Conservation (phyloP, 2,329 filamentous ascomycete genomes). For the Apiospora arundinis region DNA sequence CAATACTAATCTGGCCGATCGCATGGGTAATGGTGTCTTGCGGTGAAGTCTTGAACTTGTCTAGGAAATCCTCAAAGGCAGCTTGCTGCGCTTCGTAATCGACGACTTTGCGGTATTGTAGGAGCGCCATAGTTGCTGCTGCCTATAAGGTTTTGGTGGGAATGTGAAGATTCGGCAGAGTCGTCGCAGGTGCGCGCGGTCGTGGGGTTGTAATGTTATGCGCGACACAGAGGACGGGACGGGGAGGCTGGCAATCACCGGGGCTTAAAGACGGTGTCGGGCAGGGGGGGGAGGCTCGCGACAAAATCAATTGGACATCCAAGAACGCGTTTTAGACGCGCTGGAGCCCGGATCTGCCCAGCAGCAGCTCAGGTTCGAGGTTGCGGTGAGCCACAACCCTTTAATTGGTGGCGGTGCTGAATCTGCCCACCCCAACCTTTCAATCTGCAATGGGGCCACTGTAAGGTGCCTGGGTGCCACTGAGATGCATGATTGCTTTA, state of each 20-base stretch:
- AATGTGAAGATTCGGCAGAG: constrained; percentile 14
- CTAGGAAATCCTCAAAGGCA: constrained; percentile 87
- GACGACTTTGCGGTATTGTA: constrained; percentile 78
- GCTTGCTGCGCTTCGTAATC: constrained; percentile 88
- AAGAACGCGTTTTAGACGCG: constrained; percentile 4
- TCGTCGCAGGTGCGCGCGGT: constrained; percentile 3
- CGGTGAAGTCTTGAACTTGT: constrained; percentile 82
- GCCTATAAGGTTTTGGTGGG: background rate
- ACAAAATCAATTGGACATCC: constrained; percentile 16
- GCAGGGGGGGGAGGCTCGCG: background rate
- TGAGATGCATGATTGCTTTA: background rate
- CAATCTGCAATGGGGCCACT: background rate
- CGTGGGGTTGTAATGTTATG: constrained; percentile 7
- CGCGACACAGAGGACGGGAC: constrained; percentile 4
- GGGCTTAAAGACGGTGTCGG: constrained; percentile 14
- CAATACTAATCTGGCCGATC: constrained; percentile 82
- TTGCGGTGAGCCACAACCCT: background rate
- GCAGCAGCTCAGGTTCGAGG: background rate
- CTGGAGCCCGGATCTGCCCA: background rate
- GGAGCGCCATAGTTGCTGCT: constrained; percentile 84
- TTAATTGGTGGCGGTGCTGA: constrained; percentile 12
- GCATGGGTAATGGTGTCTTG: constrained; percentile 78
- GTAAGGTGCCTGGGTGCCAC: background rate
- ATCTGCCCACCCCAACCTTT: constrained; percentile 7
- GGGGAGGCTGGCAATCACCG: constrained; percentile 17